phyloP scores from a whole-genome alignment of 2,329 filamentous ascomycete genomes.

The Tolypocladium tundrense region DNA sequence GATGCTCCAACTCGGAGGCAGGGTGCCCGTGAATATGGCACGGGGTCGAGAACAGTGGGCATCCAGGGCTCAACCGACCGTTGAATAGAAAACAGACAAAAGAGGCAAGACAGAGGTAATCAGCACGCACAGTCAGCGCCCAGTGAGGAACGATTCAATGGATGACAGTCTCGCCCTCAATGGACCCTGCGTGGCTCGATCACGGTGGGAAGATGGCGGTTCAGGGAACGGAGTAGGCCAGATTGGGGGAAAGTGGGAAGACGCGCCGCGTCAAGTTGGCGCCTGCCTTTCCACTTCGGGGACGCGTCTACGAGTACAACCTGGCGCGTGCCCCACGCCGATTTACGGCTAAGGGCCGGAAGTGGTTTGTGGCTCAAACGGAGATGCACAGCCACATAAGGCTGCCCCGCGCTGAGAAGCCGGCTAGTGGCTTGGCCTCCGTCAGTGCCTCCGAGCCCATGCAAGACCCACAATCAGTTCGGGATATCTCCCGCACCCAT shows the following conservation, averaged over 20 bases:
- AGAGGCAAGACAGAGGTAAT: not conserved
- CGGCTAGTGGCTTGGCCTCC: constrained; percentile 1
- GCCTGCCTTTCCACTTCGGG: not conserved
- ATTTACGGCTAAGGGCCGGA: not conserved
- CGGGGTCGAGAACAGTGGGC: not conserved
- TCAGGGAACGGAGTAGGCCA: not conserved
- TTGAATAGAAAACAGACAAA: not conserved
- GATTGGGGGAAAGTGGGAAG: not conserved
- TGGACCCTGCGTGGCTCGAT: not conserved
- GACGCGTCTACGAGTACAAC: constrained; percentile 4
- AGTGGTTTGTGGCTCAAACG: not conserved
- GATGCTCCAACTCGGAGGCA: not conserved
- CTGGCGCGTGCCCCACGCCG: not conserved
- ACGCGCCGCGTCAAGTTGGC: constrained; percentile 14
- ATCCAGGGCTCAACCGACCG: not conserved
- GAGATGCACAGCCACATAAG: not conserved
- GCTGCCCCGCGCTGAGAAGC: not conserved
- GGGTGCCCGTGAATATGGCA: not conserved
- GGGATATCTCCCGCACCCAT: not conserved
- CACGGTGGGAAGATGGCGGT: not conserved
- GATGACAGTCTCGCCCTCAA: constrained; percentile 1
- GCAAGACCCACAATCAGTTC: not conserved
- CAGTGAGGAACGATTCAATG: not conserved
- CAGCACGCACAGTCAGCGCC: not conserved
- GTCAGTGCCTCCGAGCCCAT: not conserved